These are phyloP conservation scores for Barnettozyma populi DNA, from an alignment of 805 yeast genomes.

Conservation along the genomic window DNA sequence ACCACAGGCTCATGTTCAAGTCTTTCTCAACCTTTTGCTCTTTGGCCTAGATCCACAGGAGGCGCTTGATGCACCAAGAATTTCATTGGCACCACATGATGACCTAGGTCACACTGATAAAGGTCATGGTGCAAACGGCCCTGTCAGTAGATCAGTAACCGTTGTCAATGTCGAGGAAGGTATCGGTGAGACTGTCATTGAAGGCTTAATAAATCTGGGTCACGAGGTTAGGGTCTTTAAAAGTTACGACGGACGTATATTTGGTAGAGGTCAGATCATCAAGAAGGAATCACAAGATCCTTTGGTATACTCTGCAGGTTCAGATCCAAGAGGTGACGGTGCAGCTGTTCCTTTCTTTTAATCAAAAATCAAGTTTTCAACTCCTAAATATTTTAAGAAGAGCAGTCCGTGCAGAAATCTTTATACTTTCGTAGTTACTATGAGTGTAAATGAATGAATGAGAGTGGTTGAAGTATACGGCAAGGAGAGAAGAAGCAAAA, in stretches of 20 bases:
- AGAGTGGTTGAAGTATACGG: too few relatives aligned
- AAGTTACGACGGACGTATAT: conserved; percentile 39
- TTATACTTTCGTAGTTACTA: too few relatives aligned
- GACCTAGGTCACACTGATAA: conserved; percentile 36
- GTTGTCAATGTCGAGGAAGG: conserved; percentile 64
- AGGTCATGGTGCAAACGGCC: conserved; percentile 61
- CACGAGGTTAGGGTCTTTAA: conserved; percentile 44
- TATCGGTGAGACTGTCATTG: conserved; percentile 40
- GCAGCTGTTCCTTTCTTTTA: conserved; percentile 41
- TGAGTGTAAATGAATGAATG: too few relatives aligned
- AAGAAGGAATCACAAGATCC: conserved; percentile 37
- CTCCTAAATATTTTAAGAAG: neutral
- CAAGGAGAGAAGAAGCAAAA: neutral
- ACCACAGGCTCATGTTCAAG: conserved; percentile 82
- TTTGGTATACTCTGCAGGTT: conserved; percentile 60
- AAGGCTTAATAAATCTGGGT: conserved; percentile 45
- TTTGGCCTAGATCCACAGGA: conserved; percentile 68
- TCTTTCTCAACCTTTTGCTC: conserved; percentile 55
- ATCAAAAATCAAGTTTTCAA: neutral
- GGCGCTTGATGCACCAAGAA: conserved; percentile 70
- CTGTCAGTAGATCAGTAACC: conserved; percentile 54
- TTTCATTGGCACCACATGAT: conserved; percentile 55
- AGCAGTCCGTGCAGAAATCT: too few relatives aligned
- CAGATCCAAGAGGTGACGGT: conserved; percentile 84
- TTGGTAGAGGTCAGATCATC: conserved; percentile 75